Base-by-base conservation (phyloP, 805 yeast genomes). In the Priceomyces carsonii region DNA sequence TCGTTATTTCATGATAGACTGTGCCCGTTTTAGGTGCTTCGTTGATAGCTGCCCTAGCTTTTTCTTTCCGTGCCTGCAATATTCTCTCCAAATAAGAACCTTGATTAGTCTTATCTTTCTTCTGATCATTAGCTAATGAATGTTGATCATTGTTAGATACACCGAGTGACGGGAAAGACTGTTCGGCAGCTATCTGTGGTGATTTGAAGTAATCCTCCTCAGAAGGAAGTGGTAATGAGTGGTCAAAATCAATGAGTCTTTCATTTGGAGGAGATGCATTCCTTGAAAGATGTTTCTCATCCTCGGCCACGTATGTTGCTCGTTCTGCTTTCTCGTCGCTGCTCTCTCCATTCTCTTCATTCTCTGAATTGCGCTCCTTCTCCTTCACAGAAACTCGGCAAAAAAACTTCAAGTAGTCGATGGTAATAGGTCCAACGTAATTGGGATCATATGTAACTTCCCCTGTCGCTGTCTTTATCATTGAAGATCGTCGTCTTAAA, bases 351-450 rank as follows among this genome's bases (percentile, higher is more conserved):
- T 7, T 24, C 12, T 15, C 26, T 24, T 24, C 26, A 6, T 31
- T 23, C 17, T 22, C 26, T n/a, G 19, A 4, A 5, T 12, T 14
- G 13, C 14, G 15, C 20, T 31, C 2, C 20, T 32, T 31, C 20
- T 39, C 42, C 18, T 39, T 29, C 10, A 39, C 17, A 18, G 53
- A 51, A 1, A 64, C 62, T 26, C 52, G 48, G 30, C 71, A 64
- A 29, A 66, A 56, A 12, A 55, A 56, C 22, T 63, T 47, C 24
- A 67, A 48, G 26, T 61, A 68, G 33, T 63, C 69, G 8, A 57
- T 52, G 2, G 71, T 64, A 14, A 67, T 48, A 1, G 66, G 61
- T 1, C 71, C 72, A 12, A 46, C 46, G 39, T 65, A 65, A 6
- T 49, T 52, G 0, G 61, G 47, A 15, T 62, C 62, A 36, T 50